These are phyloP conservation scores for Populus hybrid DNA, from an alignment of 441 rosid genomes.

Conservation along the genomic window DNA sequence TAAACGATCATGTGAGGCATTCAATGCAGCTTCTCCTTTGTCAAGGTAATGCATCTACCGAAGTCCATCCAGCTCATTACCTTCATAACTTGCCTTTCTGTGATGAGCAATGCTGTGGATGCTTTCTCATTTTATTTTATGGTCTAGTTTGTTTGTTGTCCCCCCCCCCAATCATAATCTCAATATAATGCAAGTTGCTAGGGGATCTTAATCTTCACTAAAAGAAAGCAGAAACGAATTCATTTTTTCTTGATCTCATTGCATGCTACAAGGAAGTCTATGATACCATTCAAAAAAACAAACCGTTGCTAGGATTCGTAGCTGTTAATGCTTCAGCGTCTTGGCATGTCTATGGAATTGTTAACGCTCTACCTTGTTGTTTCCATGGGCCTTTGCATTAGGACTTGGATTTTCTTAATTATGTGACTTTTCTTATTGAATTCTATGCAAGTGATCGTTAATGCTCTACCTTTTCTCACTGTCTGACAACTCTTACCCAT, in stretches of 20 bases:
- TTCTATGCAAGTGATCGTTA: not conserved
- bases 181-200: not conserved
- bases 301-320: not conserved
- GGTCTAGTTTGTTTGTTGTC: not conserved
- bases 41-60: conserved; percentile 59
- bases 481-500: too few relatives aligned
- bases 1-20: conserved; percentile 69
- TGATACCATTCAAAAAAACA: not conserved
- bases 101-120: not conserved
- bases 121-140: not conserved
- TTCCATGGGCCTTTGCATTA: not conserved
- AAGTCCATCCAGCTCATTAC: not conserved
- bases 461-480: not conserved
- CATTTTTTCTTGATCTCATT: not conserved
- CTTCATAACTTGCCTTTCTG: not conserved
- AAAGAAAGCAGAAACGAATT: not conserved
- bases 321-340: not conserved
- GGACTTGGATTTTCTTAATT: not conserved
- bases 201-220: not conserved
- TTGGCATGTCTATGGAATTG: not conserved
- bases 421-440: not conserved
- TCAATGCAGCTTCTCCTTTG: conserved; percentile 62
- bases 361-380: not conserved
- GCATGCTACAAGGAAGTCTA: not conserved
- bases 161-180: not conserved